Evolutionary conservation across 2,329 filamentous ascomycete species (phyloP), one percentile per base, ranked within the genome.

Genomic region (Claviceps maximensis): DNA sequence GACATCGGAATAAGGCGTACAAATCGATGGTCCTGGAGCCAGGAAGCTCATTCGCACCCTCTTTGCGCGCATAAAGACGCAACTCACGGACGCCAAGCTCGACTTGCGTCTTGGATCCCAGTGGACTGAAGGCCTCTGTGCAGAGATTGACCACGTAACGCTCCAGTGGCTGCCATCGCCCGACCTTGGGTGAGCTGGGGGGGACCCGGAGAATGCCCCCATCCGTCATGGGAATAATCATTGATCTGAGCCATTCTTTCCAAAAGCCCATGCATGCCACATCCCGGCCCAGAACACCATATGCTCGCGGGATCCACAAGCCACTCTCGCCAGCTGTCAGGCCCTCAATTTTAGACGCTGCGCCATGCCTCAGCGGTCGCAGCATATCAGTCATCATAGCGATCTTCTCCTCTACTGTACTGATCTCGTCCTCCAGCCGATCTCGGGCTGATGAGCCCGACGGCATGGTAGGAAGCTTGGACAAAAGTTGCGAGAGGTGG

Each of bases 131-230:
- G 2, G 93, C 93, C 69, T 97, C 91, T 10, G 90, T 90, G 70
- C 93, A 98, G 36, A 98, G 76, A 66, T 97, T 97, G 70, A 97
- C 85, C 36, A 98, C 90, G 67, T 97, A 98, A 64, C 90, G 84
- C 72, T 98, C 93, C 55, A 98, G 72, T 15, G 93, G 93, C 67
- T 96, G 91, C 93, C 93, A 98, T 64, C 89, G 82, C 46, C 93
- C 93, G 58, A 95, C 83, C 62, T 83, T 87, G 13, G 93, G 90
- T 5, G 91, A 97, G 68, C 86, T 95, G 10, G 88, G 76, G 7
- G 93, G 89, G 8, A 98, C 83, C 53, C 90, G 80, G 59, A 93
- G 71, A 31, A 98, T 76, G 15, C 78, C 82, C 21, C 91, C 89
- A 64, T 95, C 89, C 1, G 84, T 89, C 93, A 97, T 98, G 29